Conservation (phyloP, 2,329 filamentous ascomycete species). For the Claviceps purpurea region DNA sequence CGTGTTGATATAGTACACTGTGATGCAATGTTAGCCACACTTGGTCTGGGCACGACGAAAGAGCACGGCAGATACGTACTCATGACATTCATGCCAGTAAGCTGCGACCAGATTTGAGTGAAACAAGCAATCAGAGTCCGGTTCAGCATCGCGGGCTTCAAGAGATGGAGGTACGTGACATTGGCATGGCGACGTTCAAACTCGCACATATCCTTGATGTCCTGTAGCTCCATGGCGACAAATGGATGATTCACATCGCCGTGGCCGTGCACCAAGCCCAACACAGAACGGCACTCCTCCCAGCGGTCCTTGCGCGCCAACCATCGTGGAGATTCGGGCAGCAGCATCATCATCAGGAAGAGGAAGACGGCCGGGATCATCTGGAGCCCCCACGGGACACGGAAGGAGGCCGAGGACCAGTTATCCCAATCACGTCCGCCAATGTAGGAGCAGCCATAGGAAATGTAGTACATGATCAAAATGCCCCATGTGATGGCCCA, state of each 20-base stretch:
- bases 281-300: conserved; percentile 39
- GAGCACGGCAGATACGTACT: conserved; percentile 27
- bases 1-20: conserved; percentile 48
- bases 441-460: conserved; percentile 50
- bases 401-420: conserved; percentile 42
- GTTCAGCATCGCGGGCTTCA: conserved; percentile 52
- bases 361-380: conserved; percentile 49
- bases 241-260: conserved; percentile 52
- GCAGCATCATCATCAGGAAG: conserved; percentile 43
- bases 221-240: conserved; percentile 53
- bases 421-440: conserved; percentile 15
- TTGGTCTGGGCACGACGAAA: too few species aligned
- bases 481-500: conserved; percentile 59
- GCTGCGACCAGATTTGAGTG: conserved; percentile 43
- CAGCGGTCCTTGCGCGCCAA: conserved; percentile 48
- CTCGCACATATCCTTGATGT: conserved; percentile 61
- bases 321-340: conserved; percentile 52
- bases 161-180: conserved; percentile 57
- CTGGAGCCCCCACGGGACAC: conserved; percentile 52
- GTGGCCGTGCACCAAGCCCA: conserved; percentile 48
- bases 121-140: conserved; percentile 37
- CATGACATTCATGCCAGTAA: conserved; percentile 43
- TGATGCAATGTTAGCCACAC: neutral
- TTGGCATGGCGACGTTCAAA: conserved; percentile 59
- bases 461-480: conserved; percentile 57